Evolutionary conservation across 2,329 filamentous ascomycete species (phyloP), one percentile per base, ranked within the genome.

Genomic region (Alternaria dauci): DNA sequence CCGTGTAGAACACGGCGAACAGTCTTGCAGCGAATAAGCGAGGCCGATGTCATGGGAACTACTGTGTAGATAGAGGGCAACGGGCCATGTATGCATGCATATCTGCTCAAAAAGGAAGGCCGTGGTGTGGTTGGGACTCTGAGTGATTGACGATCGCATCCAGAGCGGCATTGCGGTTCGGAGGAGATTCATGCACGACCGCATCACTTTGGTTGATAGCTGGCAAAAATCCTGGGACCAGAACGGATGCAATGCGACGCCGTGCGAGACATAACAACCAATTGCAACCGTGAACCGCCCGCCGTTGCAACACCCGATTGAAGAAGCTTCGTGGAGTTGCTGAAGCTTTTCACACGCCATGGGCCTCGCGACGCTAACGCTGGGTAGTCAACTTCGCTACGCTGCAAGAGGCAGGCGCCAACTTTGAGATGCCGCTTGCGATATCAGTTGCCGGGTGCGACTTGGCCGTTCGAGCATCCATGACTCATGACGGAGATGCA

Each of bases 1-100:
- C 62, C 66, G 42, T 63, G 65, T 57, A 36, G 25, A 46, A 44
- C 50, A 42, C 68, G 61, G 61, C 44, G 60, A 62, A 61, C 11
- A 25, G 26, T 6, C 30, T 20, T 36, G 20, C 46, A 55, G 65
- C 68, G 61, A 70, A 69, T 68, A 26, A 54, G 54, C 53, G 32
- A 34, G 12, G 28, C 14, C 20, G 58, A 48, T 16, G 25, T 59
- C 55, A 64, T 68, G 52, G 44, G 50, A 42, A 44, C 56, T 50
- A 23, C 20, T 23, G 20, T 23, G 20, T 23, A 62, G 52, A 61
- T 54, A 50, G 47, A 52, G 44, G 25, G 46, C 59, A 58, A 58
- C 38, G 32, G 59, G 41, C 52, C 48, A 62, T 63, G 55, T 56
- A 62, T 47, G 16, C 26, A 62, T 43, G n/a, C 26, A 55, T 25